Percentiles rank a stretch among this genome's conserved stretches.
Evolutionary conservation across 1,284 basidiomycete genomes (phyloP).

Genomic region (Cutaneotrichosporon cutaneum): DNA sequence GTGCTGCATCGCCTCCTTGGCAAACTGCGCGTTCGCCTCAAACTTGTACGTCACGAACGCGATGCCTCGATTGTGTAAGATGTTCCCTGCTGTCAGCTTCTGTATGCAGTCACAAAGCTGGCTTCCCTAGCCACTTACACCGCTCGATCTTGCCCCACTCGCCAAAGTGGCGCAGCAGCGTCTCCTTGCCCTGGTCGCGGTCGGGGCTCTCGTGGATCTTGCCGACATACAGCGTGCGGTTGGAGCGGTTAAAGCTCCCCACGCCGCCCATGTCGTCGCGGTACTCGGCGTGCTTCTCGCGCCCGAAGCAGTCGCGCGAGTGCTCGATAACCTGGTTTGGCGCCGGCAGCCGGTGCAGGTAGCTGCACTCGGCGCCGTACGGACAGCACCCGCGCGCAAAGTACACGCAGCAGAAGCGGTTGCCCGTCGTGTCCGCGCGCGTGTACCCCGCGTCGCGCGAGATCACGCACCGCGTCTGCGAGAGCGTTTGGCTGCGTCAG

Average conservation of each 20-base stretch:
- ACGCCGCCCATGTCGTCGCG: constrained; percentile 99
- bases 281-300: constrained; percentile 96
- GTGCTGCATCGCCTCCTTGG: constrained; percentile 98
- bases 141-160: constrained; percentile 97
- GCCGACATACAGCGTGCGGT: constrained; percentile 92
- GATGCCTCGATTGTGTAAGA: constrained; percentile 89
- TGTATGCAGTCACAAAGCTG: not conserved
- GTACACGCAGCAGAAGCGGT: constrained; percentile 91
- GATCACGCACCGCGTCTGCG: constrained; percentile 71
- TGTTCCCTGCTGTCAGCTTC: constrained; percentile 63
- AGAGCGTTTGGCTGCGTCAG: constrained; percentile 73
- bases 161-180: constrained; percentile 85
- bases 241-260: constrained; percentile 89
- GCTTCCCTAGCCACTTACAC: constrained; percentile 56
- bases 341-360: constrained; percentile 81
- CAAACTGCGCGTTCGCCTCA: constrained; percentile 88
- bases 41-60: constrained; percentile 94
- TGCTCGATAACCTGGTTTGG: constrained; percentile 74
- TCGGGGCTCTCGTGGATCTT: constrained; percentile 87
- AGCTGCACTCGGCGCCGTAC: constrained; percentile 96
- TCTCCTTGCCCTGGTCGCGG: constrained; percentile 83
- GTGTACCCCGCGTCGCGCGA: constrained; percentile 88
- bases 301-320: constrained; percentile 93
- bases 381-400: constrained; percentile 96
- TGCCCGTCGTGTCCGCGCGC: constrained; percentile 83